Base-by-base conservation (phyloP, 805 yeast species). In the Yamadazyma nakazawae region DNA sequence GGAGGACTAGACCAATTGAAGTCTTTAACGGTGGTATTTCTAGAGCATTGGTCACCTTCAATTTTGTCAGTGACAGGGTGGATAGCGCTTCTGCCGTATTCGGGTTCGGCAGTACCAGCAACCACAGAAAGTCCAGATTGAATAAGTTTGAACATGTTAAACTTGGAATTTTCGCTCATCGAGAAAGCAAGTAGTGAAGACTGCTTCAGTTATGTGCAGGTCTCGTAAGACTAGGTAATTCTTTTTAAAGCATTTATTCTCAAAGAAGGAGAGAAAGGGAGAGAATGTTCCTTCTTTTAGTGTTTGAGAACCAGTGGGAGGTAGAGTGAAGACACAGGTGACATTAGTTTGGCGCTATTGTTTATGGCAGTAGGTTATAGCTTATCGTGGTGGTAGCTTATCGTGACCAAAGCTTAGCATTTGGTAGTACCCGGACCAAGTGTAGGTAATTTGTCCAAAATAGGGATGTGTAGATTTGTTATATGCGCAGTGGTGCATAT, bases 71-170 rank as follows among this genome's bases (percentile, higher is more conserved):
- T 79, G 48, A 91, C 81, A n/a, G 97, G 80, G 59, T 85, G 92
- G 55, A 94, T 88, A 35, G 96, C 95, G 42, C 85, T 96, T 35
- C 85, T 78, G 44, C 99, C 99, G 60, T 94, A 94, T 62, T 86
- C 96, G 21, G 99, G 99, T 66, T 94, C 99, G 2, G 96, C 97
- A 11, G 96, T 81, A 46, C 99, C 99, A 5, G 97, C 92, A 39
- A 90, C 94, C 5, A 95, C 94, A n/a, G 97, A 88, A 45, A 87
- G 75, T 55, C 90, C 83, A 52, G 89, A 84, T 72, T 85, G 91
- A 49, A 85, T 85, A 90, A 90, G 85, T 79, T 82, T 84, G 44
- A 85, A 70, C 91, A 85, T 84, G 46, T 10, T 40, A 12, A 7
- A 36, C 8, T 11, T n/a, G 39, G 19, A 36, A 18, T 36, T 36